Percentiles rank a stretch among this genome's conserved stretches.
phyloP scores from a whole-genome alignment of 805 yeast genomes.

The Teunomyces stri region DNA sequence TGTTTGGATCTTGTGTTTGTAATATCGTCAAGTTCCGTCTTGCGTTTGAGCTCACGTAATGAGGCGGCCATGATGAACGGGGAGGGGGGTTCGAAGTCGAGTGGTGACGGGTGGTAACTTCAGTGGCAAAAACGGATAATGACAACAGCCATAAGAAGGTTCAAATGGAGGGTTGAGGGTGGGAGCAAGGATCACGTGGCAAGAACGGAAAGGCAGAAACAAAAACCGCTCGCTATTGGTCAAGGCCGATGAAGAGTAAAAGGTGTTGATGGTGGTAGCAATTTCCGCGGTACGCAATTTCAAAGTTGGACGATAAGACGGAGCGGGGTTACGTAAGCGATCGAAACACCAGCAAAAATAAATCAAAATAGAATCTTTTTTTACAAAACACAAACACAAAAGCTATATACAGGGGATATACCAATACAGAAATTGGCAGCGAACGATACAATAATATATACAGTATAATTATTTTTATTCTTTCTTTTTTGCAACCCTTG shows the following conservation, averaged over 20 bases:
- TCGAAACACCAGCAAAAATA: background rate
- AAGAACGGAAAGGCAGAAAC: background rate
- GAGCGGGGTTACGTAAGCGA: slow-evolving; percentile 1
- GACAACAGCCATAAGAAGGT: background rate
- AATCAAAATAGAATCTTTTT: background rate
- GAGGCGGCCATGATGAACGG: slow-evolving; percentile 31
- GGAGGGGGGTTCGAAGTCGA: slow-evolving; percentile 1
- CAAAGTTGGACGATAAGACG: slow-evolving; percentile 4
- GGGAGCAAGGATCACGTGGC: background rate
- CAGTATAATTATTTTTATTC: background rate
- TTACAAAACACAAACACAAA: background rate
- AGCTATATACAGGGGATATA: background rate
- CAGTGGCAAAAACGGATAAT: background rate
- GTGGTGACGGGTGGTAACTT: slow-evolving; percentile 2
- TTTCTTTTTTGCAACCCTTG: background rate
- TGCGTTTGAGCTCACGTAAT: slow-evolving; percentile 33
- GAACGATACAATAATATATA: background rate
- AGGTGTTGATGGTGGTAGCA: background rate
- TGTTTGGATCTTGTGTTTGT: slow-evolving; percentile 15
- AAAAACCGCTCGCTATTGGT: background rate
- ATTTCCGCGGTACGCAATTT: background rate
- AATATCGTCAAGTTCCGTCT: slow-evolving; percentile 31
- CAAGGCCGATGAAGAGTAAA: background rate
- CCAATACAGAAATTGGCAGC: background rate
- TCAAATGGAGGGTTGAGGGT: background rate